Evolutionary conservation across 768 basidiomycete species (phyloP).

Genomic region (Xerocomellus amylosporus): DNA sequence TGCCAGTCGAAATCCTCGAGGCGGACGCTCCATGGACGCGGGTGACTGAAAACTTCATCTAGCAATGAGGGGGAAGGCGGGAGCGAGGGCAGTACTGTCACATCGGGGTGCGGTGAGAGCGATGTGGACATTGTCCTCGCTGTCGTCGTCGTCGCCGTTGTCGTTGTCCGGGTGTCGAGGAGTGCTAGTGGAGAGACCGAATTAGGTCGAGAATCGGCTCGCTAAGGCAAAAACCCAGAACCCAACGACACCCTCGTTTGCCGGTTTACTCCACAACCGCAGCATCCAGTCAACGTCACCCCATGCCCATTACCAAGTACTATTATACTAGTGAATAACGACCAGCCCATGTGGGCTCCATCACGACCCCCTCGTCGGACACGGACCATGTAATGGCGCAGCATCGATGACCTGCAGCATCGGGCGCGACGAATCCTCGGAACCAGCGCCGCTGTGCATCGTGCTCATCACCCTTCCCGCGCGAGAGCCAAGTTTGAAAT

Average conservation of each 20-base stretch:
- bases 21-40: slow-evolving; percentile 35
- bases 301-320: neutral
- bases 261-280: slow-evolving; percentile 12
- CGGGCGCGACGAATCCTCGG: slow-evolving; percentile 56
- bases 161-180: neutral
- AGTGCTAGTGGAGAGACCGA: neutral
- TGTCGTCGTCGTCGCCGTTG: slow-evolving; percentile 11
- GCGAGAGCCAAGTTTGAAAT: slow-evolving; percentile 48
- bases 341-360: neutral
- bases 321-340: neutral
- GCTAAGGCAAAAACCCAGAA: slow-evolving; percentile 2
- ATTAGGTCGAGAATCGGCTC: slow-evolving; percentile 16
- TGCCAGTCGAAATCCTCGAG: slow-evolving; percentile 19
- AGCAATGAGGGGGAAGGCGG: slow-evolving; percentile 37
- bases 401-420: slow-evolving; percentile 54
- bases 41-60: slow-evolving; percentile 46
- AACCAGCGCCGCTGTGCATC: slow-evolving; percentile 35
- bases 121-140: slow-evolving; percentile 18
- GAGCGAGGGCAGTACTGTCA: slow-evolving; percentile 29
- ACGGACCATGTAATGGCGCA: slow-evolving; percentile 43
- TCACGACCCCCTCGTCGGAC: neutral
- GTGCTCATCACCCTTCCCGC: no score
- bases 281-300: neutral
- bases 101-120: slow-evolving; percentile 10
- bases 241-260: slow-evolving; percentile 38